Evolutionary conservation across 352 stramenopile genomes (phyloP).

Genomic region (Pythium angustatum): DNA sequence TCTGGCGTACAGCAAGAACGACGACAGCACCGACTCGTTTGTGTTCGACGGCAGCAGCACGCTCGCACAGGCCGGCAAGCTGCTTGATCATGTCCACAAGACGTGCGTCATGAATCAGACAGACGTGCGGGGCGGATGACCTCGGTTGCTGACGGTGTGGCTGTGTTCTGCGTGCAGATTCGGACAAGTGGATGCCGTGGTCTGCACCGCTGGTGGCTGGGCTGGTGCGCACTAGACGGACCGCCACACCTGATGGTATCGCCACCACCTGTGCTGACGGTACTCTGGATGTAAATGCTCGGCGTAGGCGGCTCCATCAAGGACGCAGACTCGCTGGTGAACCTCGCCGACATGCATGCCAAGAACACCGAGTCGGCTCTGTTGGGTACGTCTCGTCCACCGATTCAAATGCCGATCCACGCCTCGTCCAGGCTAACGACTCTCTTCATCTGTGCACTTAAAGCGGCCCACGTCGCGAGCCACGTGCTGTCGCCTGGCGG

Average conservation of each 20-base stretch:
- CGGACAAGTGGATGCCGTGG: conserved; percentile 69
- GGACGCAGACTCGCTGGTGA: conserved; percentile 57
- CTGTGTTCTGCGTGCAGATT: no score
- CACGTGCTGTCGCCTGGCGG: conserved; percentile 60
- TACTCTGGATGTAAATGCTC: no score
- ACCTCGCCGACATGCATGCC: conserved; percentile 66
- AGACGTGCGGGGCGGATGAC: no score
- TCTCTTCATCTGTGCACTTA: background rate
- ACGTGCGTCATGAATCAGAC: no score
- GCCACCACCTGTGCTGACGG: no score
- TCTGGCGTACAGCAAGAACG: conserved; percentile 38
- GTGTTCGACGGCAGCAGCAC: conserved; percentile 50
- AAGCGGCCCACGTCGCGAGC: conserved; percentile 82
- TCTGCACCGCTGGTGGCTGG: conserved; percentile 83
- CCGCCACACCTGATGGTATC: no score
- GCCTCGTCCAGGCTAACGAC: background rate
- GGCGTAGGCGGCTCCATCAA: conserved; percentile 63
- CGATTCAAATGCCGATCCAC: no score
- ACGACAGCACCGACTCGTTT: conserved; percentile 49
- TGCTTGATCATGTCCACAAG: conserved; percentile 56
- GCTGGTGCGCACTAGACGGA: conserved; percentile 39
- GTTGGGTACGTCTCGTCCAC: conserved; percentile 52
- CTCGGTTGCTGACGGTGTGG: no score
- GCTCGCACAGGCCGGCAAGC: conserved; percentile 50
- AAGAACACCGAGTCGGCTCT: conserved; percentile 85